Base-by-base conservation (phyloP, 75 land plant species). In the Larix kaempferi region DNA sequence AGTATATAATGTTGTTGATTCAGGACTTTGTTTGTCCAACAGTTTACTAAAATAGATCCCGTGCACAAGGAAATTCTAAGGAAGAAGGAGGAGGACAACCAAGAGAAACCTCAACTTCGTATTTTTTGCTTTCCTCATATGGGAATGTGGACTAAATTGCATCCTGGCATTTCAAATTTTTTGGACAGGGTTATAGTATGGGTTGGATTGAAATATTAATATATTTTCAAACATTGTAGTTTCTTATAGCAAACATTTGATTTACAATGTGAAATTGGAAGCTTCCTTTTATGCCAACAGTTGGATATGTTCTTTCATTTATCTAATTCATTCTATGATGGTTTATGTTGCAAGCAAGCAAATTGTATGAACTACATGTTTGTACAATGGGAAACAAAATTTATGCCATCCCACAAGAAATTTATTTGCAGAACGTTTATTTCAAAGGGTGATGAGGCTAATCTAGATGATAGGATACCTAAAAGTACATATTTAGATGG, bases 71-170 rank as follows among this genome's bases (percentile, higher is more conserved):
- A 85, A 71, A 85, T 89, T 1, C 83, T 98, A 64, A 89, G 93
- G 56, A 92, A 88, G 75, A 93, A 89, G 61, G 98, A 98, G 80
- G 90, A 86, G 73, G 85, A 66, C 49, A 98, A 98, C 76, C 82
- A 89, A 35, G 89, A 83, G 62, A 93, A 88, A 76, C 82, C 90
- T 35, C 76, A 89, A 14, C 80, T 94, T 64, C 96, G 93, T 60
- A 88, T 98, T 12, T 95, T 93, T 73, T 89, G 99, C 16, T 95
- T 95, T 77, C 91, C 88, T 62, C 92, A 95, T 73, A 98, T 98
- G 99, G 85, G 89, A 80, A 98, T 98, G 99, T 98, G 99, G 99
- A 98, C 99, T 22, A 98, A 98, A 82, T 80, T 98, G 81, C 85
- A 98, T 52, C 99, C 99, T 22, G 99, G 99, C 26, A 83, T 98